A percentile compares a stretch with the other conserved stretches of the same genome.
Conservation (phyloP, 805 yeast genomes). For the Candida nitratophila region DNA sequence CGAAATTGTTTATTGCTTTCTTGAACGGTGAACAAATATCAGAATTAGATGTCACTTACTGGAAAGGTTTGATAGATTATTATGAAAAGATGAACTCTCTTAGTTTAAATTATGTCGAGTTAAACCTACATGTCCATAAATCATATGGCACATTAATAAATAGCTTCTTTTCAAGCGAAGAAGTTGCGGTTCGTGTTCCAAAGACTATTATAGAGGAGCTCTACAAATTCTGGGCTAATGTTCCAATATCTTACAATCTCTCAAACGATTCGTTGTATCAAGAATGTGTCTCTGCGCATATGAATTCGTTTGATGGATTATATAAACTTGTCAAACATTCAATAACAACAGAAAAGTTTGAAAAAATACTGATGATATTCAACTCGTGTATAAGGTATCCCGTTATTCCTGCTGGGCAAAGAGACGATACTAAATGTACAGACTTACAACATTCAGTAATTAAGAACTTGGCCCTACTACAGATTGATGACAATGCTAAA, state of each 20-base stretch:
- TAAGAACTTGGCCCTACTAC: slow-evolving; percentile 32
- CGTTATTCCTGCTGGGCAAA: slow-evolving; percentile 48
- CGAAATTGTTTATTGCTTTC: slow-evolving; percentile 51
- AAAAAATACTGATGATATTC: slow-evolving; percentile 48
- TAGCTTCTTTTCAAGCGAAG: slow-evolving; percentile 16
- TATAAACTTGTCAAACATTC: slow-evolving; percentile 28
- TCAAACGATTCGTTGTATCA: slow-evolving; percentile 38
- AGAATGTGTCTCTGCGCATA: slow-evolving; percentile 50
- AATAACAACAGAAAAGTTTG: slow-evolving; percentile 32
- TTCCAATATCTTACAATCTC: slow-evolving; percentile 38
- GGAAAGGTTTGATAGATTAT: slow-evolving; percentile 52
- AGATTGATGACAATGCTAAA: slow-evolving; percentile 21
- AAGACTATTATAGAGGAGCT: slow-evolving; percentile 29
- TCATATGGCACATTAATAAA: slow-evolving; percentile 42
- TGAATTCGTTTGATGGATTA: slow-evolving; percentile 46
- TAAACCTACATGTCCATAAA: slow-evolving; percentile 50
- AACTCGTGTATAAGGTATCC: slow-evolving; percentile 69
- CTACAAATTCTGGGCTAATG: slow-evolving; percentile 44
- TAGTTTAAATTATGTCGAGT: slow-evolving; percentile 36
- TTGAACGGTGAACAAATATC: slow-evolving; percentile 29
- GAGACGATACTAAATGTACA: slow-evolving; percentile 53
- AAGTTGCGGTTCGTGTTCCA: slow-evolving; percentile 17
- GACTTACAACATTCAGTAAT: slow-evolving; percentile 57
- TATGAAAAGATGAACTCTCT: slow-evolving; percentile 33
- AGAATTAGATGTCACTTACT: slow-evolving; percentile 26